Conservation (phyloP, 2,329 filamentous ascomycete genomes). For the Verticillium dahliae region DNA sequence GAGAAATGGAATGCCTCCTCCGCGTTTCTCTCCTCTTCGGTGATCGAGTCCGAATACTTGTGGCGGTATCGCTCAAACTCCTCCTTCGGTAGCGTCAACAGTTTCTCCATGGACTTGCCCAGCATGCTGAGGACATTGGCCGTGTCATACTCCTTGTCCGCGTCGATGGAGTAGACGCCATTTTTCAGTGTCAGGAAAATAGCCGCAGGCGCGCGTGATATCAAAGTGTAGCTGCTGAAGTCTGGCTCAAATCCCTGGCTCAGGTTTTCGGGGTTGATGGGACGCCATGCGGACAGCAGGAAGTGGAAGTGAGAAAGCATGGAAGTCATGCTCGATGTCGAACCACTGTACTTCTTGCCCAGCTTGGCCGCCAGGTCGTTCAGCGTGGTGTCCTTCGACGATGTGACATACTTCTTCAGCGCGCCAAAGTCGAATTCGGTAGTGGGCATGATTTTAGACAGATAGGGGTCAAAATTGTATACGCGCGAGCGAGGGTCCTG, state of each 20-base stretch:
- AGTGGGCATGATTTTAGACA: constrained; percentile 88
- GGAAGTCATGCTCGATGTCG: constrained; percentile 93
- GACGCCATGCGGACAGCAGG: constrained; percentile 77
- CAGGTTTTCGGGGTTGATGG: constrained; percentile 58
- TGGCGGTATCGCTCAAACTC: constrained; percentile 82
- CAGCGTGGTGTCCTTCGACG: constrained; percentile 73
- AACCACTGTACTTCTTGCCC: constrained; percentile 79
- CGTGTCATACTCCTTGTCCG: constrained; percentile 84
- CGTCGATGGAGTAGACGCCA: constrained; percentile 88
- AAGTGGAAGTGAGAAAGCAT: constrained; percentile 88
- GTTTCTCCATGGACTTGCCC: constrained; percentile 93
- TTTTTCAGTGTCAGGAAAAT: constrained; percentile 78
- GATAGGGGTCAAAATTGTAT: constrained; percentile 95
- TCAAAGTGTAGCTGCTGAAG: constrained; percentile 60
- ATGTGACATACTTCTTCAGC: constrained; percentile 82
- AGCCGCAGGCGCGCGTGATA: constrained; percentile 68
- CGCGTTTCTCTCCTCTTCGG: constrained; percentile 63
- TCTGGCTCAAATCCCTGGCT: constrained; percentile 61
- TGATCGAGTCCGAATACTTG: constrained; percentile 59
- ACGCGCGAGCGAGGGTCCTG: constrained; percentile 83
- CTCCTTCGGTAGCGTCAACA: constrained; percentile 74
- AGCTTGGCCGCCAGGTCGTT: constrained; percentile 60
- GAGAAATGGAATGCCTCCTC: constrained; percentile 85
- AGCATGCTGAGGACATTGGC: constrained; percentile 86
- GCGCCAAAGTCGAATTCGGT: constrained; percentile 87